Evolutionary conservation across 352 stramenopile genomes (phyloP).

Genomic region (Pythium utonaiense): DNA sequence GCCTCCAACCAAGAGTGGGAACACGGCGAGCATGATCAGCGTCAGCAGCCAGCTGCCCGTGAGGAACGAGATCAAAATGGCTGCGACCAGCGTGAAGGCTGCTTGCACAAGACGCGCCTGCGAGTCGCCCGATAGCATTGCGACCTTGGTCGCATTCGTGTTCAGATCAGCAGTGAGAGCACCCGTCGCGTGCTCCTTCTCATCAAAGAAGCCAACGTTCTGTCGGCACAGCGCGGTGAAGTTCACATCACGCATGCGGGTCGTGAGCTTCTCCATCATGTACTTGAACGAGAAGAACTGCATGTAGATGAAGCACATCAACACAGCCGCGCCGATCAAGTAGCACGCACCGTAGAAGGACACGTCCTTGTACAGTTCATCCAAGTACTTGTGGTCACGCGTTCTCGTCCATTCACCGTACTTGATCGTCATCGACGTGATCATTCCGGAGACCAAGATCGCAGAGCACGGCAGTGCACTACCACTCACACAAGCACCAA

Average conservation of each 20-base stretch:
- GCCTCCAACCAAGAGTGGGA: constrained; percentile 38
- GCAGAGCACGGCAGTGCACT: constrained; percentile 12
- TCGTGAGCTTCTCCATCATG: constrained; percentile 29
- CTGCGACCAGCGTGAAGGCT: constrained; percentile 28
- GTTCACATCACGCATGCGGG: constrained; percentile 25
- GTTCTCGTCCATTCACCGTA: constrained; percentile 15
- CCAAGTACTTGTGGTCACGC: constrained; percentile 17
- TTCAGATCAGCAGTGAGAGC: constrained; percentile 26
- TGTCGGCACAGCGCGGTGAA: constrained; percentile 28
- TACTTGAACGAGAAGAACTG: constrained; percentile 28
- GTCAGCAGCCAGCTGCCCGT: constrained; percentile 38
- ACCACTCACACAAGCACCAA: constrained; percentile 29
- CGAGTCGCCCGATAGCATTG: constrained; percentile 26
- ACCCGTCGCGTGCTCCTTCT: constrained; percentile 18
- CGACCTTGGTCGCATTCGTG: constrained; percentile 32
- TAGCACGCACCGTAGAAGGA: constrained; percentile 23
- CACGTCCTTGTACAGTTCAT: constrained; percentile 3
- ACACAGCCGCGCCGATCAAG: constrained; percentile 16
- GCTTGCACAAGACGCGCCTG: constrained; percentile 30
- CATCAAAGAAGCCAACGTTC: constrained; percentile 31
- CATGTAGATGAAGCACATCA: constrained; percentile 21
- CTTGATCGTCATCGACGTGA: constrained; percentile 23
- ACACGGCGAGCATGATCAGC: constrained; percentile 37
- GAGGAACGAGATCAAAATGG: constrained; percentile 38
- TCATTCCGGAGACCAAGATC: constrained; percentile 18